These are phyloP conservation scores for Pseudopyricularia cyperi DNA, from an alignment of 2,329 filamentous ascomycete species.

Conservation along the genomic window DNA sequence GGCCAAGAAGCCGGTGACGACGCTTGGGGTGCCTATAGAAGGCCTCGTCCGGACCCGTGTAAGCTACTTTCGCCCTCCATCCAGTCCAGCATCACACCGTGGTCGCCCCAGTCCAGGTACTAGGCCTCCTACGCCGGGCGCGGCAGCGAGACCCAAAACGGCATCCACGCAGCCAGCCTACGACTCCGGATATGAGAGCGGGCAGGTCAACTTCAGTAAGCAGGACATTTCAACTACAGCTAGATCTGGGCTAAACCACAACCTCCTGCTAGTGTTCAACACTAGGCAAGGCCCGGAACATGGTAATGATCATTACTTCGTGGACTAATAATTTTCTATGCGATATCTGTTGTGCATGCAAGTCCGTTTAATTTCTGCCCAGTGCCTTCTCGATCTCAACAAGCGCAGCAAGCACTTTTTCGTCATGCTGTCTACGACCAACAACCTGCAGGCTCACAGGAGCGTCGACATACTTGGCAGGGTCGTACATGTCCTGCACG, in stretches of 20 bases:
- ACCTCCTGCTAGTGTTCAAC: no score
- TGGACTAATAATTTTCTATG: no score
- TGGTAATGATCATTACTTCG: no score
- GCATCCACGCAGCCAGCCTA: no score
- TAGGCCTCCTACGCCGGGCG: constrained; percentile 36
- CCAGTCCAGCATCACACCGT: constrained; percentile 11
- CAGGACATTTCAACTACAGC: no score
- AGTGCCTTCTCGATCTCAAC: constrained; percentile 1
- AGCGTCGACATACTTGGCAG: constrained; percentile 31
- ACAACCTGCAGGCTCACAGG: constrained; percentile 41
- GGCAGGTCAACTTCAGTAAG: no score
- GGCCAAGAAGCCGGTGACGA: constrained; percentile 7
- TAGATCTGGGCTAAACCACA: no score
- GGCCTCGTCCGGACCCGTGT: constrained; percentile 12
- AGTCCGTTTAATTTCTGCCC: neutral
- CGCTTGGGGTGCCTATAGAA: constrained; percentile 7
- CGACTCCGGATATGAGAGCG: no score
- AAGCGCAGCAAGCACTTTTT: constrained; percentile 12
- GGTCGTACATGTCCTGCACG: constrained; percentile 17
- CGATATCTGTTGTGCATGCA: no score
- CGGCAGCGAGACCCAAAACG: constrained; percentile 40
- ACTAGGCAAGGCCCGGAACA: no score
- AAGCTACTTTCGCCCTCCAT: constrained; percentile 7
- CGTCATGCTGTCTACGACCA: constrained; percentile 37
- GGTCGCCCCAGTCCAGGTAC: constrained; percentile 45